These are phyloP conservation scores for Monascus purpureus DNA, from an alignment of 495 filamentous ascomycete species.

Conservation along the genomic window DNA sequence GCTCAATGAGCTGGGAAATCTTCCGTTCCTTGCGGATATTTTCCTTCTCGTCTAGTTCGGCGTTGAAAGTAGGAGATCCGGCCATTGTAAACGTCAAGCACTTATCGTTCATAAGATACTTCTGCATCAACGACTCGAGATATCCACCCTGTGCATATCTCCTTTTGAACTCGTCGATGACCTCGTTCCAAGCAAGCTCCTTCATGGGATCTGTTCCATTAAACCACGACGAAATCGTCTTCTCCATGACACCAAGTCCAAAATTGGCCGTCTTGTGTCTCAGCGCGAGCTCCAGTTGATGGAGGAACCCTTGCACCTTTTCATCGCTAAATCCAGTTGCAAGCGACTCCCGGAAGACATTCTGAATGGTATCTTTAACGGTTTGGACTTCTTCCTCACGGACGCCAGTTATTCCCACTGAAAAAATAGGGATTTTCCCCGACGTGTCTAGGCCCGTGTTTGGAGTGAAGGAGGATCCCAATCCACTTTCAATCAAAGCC, in stretches of 20 bases:
- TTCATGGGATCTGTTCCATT: slow-evolving; percentile 88
- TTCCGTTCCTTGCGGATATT: slow-evolving; percentile 51
- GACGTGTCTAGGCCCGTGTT: slow-evolving; percentile 84
- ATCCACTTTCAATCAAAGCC: slow-evolving; percentile 76
- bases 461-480: slow-evolving; percentile 85
- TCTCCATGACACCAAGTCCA: slow-evolving; percentile 78
- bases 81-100: slow-evolving; percentile 91
- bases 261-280: slow-evolving; percentile 95
- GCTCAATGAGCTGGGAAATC: slow-evolving; percentile 49
- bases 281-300: slow-evolving; percentile 77
- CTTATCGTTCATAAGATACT: slow-evolving; percentile 77
- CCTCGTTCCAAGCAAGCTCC: slow-evolving; percentile 78
- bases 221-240: slow-evolving; percentile 83
- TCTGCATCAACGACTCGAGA: slow-evolving; percentile 71
- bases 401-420: slow-evolving; percentile 78
- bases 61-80: slow-evolving; percentile 57
- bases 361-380: slow-evolving; percentile 56
- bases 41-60: slow-evolving; percentile 69
- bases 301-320: slow-evolving; percentile 86
- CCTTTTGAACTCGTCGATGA: slow-evolving; percentile 63
- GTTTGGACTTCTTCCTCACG: slow-evolving; percentile 61
- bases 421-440: slow-evolving; percentile 66
- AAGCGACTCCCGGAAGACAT: slow-evolving; percentile 49
- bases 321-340: slow-evolving; percentile 67
- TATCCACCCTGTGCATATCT: slow-evolving; percentile 59